Evolutionary conservation across 768 basidiomycete genomes (phyloP), one percentile per base, ranked within the genome.

Genomic region (Collybiopsis confluens): DNA sequence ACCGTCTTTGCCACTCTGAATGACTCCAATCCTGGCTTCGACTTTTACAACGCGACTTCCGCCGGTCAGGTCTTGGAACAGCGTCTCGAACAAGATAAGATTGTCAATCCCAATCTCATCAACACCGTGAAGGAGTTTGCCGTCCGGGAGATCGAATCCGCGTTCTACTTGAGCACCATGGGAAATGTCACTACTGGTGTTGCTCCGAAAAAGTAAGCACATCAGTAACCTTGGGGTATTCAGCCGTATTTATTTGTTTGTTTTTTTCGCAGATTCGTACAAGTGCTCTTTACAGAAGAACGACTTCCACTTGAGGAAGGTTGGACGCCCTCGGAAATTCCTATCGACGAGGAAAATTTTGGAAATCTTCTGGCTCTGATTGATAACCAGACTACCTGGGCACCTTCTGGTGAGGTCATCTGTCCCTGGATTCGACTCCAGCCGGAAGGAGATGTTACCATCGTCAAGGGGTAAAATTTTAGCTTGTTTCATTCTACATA

Each of bases 261-360:
- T n/a, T n/a, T n/a, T n/a, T n/a, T n/a, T n/a, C n/a, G 24, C 42
- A 61, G 60, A 4, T 57, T 61, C 38, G 58, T 61, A 16, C 48
- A 59, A 11, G 55, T 57, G 26, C 52, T 61, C 58, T 61, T 61
- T 54, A 36, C 53, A 4, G 55, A 61, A 46, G 60, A 61, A 28
- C 55, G 58, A 1, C 36, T 61, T 16, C 60, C 60, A 11, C 54
- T 59, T 13, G 58, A 54, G 18, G 60, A 61, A 43, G 60, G 60
- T 16, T 61, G 60, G 60, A 55, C 33, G n/a, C 42, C 45, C 2
- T 48, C 60, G 1, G 30, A 53, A 15, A 46, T 52, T 2, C 53
- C 36, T 2, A 61, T 61, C 50, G 55, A 38, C 36, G 2, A 27
- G 1, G 35, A 46, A 16, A 45, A 7, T 8, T 24, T 45, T 5